Percentiles rank a stretch among this genome's conserved stretches.
Evolutionary conservation across 2,329 filamentous ascomycete genomes (phyloP).

Genomic region (Xenoacremonium recifei): DNA sequence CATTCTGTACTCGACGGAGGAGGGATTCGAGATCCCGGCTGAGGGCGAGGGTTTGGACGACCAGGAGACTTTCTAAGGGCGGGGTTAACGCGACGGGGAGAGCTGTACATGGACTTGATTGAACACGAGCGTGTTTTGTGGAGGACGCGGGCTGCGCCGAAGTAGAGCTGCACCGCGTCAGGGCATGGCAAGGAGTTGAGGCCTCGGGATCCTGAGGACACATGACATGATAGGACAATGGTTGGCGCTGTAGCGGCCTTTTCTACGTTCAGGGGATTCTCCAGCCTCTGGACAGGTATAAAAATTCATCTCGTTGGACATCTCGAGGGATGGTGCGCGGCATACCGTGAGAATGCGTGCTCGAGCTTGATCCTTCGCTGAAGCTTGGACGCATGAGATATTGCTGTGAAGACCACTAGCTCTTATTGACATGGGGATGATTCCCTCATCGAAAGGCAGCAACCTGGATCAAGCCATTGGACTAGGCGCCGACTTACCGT

Average conservation of each 20-base stretch:
- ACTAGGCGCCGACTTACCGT: no score
- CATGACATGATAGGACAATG: constrained; percentile 15
- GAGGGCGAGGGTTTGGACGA: constrained; percentile 71
- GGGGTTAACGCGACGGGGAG: constrained; percentile 8
- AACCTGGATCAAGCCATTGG: no score
- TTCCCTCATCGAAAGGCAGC: no score
- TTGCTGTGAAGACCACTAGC: no score
- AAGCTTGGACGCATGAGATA: no score
- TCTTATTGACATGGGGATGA: no score
- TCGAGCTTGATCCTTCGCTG: no score
- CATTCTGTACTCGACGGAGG: constrained; percentile 96
- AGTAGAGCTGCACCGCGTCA: no score
- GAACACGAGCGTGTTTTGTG: constrained; percentile 13
- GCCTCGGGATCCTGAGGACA: constrained; percentile 18
- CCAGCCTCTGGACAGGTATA: constrained; percentile 6
- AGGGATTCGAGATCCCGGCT: constrained; percentile 85
- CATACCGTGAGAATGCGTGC: no score
- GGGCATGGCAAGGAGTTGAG: constrained; percentile 25
- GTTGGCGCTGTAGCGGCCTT: constrained; percentile 23
- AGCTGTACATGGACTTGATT: constrained; percentile 26
- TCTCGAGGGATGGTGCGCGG: no score
- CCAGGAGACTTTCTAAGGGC: constrained; percentile 77
- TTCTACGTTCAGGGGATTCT: constrained; percentile 11
- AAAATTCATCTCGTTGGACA: constrained; percentile 16
- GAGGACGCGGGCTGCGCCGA: constrained; percentile 21